phyloP scores from a whole-genome alignment of 176 grass and related monocot genomes.

The Carex scoparia region DNA sequence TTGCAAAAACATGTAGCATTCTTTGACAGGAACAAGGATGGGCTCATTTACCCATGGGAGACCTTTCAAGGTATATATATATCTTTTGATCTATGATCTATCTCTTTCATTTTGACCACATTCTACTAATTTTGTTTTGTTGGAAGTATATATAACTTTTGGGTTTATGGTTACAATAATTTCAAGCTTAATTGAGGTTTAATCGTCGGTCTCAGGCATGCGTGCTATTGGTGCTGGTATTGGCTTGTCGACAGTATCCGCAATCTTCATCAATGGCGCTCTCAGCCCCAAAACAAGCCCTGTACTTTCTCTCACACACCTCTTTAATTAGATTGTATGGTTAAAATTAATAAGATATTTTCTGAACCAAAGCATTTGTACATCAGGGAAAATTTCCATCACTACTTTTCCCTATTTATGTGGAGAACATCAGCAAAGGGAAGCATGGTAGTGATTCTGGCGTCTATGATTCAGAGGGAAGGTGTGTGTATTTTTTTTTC shows the following conservation, averaged over 20 bases:
- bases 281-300: constrained; percentile 35
- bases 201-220: constrained; percentile 27
- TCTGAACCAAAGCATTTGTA: background rate
- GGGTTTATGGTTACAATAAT: background rate
- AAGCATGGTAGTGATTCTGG: constrained; percentile 73
- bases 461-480: constrained; percentile 53
- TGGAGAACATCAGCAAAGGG: constrained; percentile 62
- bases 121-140: background rate
- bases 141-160: background rate
- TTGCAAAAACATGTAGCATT: constrained; percentile 54
- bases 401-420: constrained; percentile 44
- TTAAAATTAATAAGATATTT: background rate
- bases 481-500: constrained; percentile 30
- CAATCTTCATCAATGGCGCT: constrained; percentile 45
- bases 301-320: background rate
- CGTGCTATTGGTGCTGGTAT: constrained; percentile 38
- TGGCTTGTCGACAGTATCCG: constrained; percentile 16
- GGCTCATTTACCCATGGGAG: constrained; percentile 44
- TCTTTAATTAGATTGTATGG: background rate
- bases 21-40: constrained; percentile 62
- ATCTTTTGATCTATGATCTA: background rate
- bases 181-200: background rate
- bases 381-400: constrained; percentile 41
- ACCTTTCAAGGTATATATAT: constrained; percentile 44
- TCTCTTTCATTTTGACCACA: background rate